Conservation (phyloP, 139 green algal species). For the Chlorella sp. region DNA sequence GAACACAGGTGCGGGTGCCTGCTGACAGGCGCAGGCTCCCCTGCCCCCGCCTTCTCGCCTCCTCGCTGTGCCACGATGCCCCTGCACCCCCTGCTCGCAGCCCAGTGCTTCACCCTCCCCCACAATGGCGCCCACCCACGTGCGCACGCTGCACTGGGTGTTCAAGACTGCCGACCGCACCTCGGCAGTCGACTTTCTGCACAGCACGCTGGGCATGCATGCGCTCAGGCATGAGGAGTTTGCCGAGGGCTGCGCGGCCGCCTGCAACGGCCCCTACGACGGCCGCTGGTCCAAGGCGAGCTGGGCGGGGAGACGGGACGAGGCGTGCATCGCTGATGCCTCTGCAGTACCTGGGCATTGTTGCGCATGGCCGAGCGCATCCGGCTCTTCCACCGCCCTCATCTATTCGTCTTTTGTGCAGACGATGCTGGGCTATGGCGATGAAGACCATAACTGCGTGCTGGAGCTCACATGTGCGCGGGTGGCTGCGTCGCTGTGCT, state of each 20-base stretch:
- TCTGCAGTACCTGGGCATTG: neutral
- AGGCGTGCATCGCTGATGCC: neutral
- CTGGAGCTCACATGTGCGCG: conserved; percentile 45
- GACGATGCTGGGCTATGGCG: conserved; percentile 37
- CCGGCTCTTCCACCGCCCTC: too few species aligned
- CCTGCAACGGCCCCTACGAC: conserved; percentile 61
- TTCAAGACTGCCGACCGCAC: conserved; percentile 25
- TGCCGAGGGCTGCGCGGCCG: conserved; percentile 47
- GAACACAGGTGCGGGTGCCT: too few species aligned
- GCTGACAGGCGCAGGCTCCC: too few species aligned
- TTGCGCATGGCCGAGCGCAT: neutral
- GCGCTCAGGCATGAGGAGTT: conserved; percentile 60
- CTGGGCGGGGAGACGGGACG: too few species aligned
- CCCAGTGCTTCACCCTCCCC: too few species aligned
- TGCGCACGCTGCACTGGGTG: conserved; percentile 30
- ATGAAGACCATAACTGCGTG: conserved; percentile 42
- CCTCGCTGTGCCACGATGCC: too few species aligned
- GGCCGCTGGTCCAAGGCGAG: conserved; percentile 53
- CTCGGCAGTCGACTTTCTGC: conserved; percentile 15
- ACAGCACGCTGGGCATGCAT: conserved; percentile 39
- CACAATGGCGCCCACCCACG: conserved; percentile 7
- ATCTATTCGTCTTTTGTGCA: too few species aligned
- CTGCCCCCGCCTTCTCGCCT: too few species aligned
- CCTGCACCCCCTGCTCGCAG: too few species aligned
- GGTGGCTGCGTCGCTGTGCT: neutral